Evolutionary conservation across 768 basidiomycete species (phyloP).

Genomic region (Lactarius sp.): DNA sequence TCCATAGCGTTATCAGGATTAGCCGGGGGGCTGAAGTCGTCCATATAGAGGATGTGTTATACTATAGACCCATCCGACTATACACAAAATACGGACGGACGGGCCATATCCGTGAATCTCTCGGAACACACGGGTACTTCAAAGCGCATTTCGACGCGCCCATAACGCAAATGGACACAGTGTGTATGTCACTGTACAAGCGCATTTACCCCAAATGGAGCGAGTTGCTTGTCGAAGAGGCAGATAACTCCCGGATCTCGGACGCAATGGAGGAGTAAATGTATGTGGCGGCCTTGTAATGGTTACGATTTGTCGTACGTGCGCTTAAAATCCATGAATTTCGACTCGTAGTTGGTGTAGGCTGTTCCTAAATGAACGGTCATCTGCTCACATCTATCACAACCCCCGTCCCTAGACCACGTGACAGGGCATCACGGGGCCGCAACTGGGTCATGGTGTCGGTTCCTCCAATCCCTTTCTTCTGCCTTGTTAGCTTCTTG

Average conservation of each 20-base stretch:
- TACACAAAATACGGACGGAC: constrained; percentile 86
- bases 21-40: constrained; percentile 6
- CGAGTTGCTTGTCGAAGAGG: constrained; percentile 41
- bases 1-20: constrained; percentile 9
- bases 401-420: neutral
- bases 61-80: constrained; percentile 90
- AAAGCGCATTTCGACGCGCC: constrained; percentile 95
- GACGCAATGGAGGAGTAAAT: constrained; percentile 29
- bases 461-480: neutral
- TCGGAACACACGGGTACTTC: constrained; percentile 95
- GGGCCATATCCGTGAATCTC: constrained; percentile 86
- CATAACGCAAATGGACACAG: constrained; percentile 93
- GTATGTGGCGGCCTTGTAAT: neutral
- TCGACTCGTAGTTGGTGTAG: neutral
- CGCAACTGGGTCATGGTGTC: too few species aligned
- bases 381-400: neutral
- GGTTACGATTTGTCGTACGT: neutral
- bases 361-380: too few species aligned
- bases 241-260: constrained; percentile 1
- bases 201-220: constrained; percentile 90
- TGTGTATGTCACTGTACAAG: constrained; percentile 95
- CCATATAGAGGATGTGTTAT: constrained; percentile 71
- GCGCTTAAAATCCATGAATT: neutral
- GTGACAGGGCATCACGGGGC: neutral
- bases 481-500: neutral